These are phyloP conservation scores for Nakazawaea holstii DNA, from an alignment of 805 yeast species.

Conservation along the genomic window DNA sequence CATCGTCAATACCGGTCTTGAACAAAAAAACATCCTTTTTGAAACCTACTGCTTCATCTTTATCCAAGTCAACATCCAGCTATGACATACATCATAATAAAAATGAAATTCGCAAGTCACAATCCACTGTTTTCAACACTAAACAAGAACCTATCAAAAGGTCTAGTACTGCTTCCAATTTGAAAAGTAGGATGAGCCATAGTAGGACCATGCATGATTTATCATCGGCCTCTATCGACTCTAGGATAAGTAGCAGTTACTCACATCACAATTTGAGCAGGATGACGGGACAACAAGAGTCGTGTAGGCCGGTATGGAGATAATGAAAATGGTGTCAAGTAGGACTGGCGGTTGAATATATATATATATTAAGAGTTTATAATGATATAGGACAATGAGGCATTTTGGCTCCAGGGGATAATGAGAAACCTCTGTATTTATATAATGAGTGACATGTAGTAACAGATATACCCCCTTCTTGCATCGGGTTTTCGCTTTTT, in stretches of 20 bases:
- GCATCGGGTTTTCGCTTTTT: too few species aligned
- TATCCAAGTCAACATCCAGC: conserved; percentile 2
- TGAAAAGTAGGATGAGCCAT: not conserved
- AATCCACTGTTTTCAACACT: not conserved
- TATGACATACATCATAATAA: not conserved
- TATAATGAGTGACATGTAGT: too few species aligned
- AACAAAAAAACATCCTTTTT: conserved; percentile 4
- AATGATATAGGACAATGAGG: too few species aligned
- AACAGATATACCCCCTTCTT: too few species aligned
- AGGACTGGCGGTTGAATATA: not conserved
- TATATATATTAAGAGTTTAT: too few species aligned
- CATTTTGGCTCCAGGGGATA: too few species aligned
- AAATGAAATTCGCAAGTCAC: not conserved
- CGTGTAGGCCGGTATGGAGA: conserved; percentile 2
- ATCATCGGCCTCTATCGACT: not conserved
- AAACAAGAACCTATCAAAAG: not conserved
- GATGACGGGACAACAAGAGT: too few species aligned
- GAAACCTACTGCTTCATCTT: conserved; percentile 4
- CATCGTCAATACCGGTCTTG: not conserved
- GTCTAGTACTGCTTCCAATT: not conserved
- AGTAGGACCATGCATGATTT: not conserved
- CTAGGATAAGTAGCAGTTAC: not conserved
- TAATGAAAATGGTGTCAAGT: not conserved
- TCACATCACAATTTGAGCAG: not conserved
- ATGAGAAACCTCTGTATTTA: too few species aligned